Base-by-base conservation (phyloP, 2,329 filamentous ascomycete species). In the Diaporthe citrichinensis region DNA sequence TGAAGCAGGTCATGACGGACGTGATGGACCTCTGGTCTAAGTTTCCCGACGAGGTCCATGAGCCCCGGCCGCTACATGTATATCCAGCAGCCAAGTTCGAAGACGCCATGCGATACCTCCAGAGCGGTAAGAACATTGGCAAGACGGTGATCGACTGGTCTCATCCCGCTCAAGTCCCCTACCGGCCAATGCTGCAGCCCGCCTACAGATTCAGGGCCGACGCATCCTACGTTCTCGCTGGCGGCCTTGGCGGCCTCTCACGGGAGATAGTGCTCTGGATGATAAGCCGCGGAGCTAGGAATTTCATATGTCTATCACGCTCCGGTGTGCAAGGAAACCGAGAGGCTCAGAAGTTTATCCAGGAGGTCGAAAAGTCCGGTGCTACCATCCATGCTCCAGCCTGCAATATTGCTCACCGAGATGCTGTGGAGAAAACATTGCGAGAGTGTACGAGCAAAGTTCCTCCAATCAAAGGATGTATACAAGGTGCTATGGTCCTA, bases 211-310 rank as follows among this genome's bases (percentile, higher is more conserved):
- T 67, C 31, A 51, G 31, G 14, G 67, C 73, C 67, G 59, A 71
- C 4, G 77, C 76, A 14, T 76, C 79, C 20, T 80, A 79, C 55
- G 53, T 81, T 8, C 77, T 81, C 58, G 76, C 78, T 2, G 80
- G 80, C 44, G 81, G 81, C 3, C 75, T 81, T 12, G 81, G 81
- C 3, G 81, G 81, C 3, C 68, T 81, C 6, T 79, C 79, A 17
- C 65, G 73, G 25, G 34, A 51, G 17, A 55, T 78, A 8, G 74
- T 65, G 2, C 58, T 61, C 17, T 78, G 76, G 78, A 73, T 78
- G 77, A 76, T 46, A 4, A 53, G 46, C 12, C 49, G 55, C 5
- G 78, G 78, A 2, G 78, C 78, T 3, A 75, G 57, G 28, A 71
- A 77, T 51, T 58, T 78, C 15, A 68, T 78, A 28, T n/a, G 78